Evolutionary conservation across 202 grass and related monocot species (phyloP).

Genomic region (Miscanthus sacchariflorus): DNA sequence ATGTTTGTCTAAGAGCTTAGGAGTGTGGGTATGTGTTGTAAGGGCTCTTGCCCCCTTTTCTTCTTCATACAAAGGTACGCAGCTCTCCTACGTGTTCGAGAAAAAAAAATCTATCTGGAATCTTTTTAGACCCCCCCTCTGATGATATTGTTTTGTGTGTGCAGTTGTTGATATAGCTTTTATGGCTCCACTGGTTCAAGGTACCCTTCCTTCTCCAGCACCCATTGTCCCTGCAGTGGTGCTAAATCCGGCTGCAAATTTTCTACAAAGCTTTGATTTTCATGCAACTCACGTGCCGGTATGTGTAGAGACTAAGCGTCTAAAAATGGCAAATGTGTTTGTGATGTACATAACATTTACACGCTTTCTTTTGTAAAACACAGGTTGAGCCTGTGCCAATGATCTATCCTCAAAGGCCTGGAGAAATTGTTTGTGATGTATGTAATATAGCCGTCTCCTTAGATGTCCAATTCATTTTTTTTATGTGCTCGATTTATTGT

Average conservation of each 20-base stretch:
- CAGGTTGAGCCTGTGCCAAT: conserved; percentile 57
- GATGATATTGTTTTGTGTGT: conserved; percentile 21
- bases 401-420: conserved; percentile 88
- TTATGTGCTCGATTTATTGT: not conserved
- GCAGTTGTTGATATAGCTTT: conserved; percentile 69
- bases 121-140: not conserved
- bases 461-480: conserved; percentile 21
- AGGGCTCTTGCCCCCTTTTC: no score
- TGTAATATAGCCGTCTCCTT: conserved; percentile 31
- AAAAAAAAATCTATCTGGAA: no score
- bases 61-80: no score
- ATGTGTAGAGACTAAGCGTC: conserved; percentile 26
- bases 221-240: conserved; percentile 41
- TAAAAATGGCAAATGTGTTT: conserved; percentile 16
- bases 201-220: conserved; percentile 52
- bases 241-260: conserved; percentile 65
- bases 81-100: no score
- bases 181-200: conserved; percentile 48
- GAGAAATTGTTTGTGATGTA: conserved; percentile 96
- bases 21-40: no score
- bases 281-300: conserved; percentile 51
- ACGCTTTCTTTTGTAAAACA: conserved; percentile 36
- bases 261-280: conserved; percentile 67
- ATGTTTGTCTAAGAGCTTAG: no score
- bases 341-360: conserved; percentile 14